Evolutionary conservation across 1,284 basidiomycete genomes (phyloP).

Genomic region (Sutorius eximius): DNA sequence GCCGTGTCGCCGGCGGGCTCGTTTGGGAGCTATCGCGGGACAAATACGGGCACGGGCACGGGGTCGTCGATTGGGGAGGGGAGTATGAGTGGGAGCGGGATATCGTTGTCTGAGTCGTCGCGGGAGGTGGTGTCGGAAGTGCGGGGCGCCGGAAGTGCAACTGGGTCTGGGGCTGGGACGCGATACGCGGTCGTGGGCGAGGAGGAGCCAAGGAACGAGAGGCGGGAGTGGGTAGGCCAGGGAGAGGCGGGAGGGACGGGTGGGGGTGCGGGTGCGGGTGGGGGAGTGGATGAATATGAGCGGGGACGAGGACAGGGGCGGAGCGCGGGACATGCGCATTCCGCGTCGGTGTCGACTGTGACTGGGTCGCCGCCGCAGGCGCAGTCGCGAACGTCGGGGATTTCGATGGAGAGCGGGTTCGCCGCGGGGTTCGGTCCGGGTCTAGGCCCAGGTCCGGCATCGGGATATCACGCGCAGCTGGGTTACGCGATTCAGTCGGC

Average conservation of each 20-base stretch:
- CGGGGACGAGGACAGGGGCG: not conserved
- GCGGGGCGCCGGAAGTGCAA: no score
- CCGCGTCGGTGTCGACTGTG: slow-evolving; percentile 29
- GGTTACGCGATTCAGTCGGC: slow-evolving; percentile 8
- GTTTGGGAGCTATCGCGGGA: slow-evolving; percentile 17
- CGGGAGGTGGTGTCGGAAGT: slow-evolving; percentile 3
- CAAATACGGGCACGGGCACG: slow-evolving; percentile 17
- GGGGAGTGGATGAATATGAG: not conserved
- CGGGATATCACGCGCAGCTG: not conserved
- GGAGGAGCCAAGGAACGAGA: not conserved
- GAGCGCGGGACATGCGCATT: slow-evolving; percentile 15
- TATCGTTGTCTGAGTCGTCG: slow-evolving; percentile 23
- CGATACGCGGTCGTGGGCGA: not conserved
- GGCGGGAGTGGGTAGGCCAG: not conserved
- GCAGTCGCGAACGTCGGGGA: slow-evolving; percentile 1
- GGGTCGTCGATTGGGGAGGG: slow-evolving; percentile 21
- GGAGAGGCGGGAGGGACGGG: not conserved
- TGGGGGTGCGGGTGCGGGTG: no score
- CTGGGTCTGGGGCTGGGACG: not conserved
- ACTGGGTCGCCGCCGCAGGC: slow-evolving; percentile 21
- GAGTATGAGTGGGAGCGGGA: slow-evolving; percentile 16
- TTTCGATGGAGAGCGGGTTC: not conserved
- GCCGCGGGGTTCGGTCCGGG: not conserved
- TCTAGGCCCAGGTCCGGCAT: not conserved
- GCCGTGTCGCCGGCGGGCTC: slow-evolving; percentile 27